These are phyloP conservation scores for Lasiodiplodia sp. DNA, from an alignment of 2,329 filamentous ascomycete species.

Conservation along the genomic window DNA sequence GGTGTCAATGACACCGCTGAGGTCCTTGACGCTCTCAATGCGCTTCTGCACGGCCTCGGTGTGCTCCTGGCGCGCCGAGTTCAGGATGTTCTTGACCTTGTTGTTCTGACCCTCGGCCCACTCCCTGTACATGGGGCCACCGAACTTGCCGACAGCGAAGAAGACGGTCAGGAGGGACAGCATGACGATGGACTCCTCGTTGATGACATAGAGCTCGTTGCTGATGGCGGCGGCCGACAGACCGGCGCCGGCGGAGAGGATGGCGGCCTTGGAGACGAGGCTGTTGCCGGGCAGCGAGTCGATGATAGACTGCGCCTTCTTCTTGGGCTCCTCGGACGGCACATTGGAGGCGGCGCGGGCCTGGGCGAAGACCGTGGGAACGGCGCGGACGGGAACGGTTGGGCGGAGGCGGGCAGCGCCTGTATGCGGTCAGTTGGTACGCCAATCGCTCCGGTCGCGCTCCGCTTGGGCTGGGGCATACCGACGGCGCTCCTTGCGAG, in stretches of 20 bases:
- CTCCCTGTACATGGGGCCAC: conserved; percentile 87
- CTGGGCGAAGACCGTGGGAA: conserved; percentile 71
- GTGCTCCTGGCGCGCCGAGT: conserved; percentile 92
- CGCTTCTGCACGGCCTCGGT: conserved; percentile 92
- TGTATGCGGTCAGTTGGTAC: conserved; percentile 52
- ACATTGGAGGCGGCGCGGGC: conserved; percentile 77
- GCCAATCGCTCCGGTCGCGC: conserved; percentile 50
- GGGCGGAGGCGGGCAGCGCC: conserved; percentile 88
- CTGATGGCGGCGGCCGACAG: conserved; percentile 93
- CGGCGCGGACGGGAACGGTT: conserved; percentile 74
- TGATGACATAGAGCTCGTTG: conserved; percentile 99
- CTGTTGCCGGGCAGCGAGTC: conserved; percentile 92
- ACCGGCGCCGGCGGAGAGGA: conserved; percentile 91
- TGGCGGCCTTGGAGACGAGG: conserved; percentile 93
- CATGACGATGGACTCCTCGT: conserved; percentile 96
- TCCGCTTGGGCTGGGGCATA: conserved; percentile 62
- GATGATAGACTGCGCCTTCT: conserved; percentile 95
- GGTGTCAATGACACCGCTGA: conserved; percentile 91
- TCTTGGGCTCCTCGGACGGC: conserved; percentile 88
- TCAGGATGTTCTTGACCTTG: conserved; percentile 95
- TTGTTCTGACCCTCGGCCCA: conserved; percentile 89
- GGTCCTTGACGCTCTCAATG: conserved; percentile 93
- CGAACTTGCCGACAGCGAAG: conserved; percentile 90
- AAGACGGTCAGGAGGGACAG: conserved; percentile 94
- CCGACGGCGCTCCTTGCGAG: conserved; percentile 94